Evolutionary conservation across 257 asterid species (phyloP), one percentile per base, ranked within the genome.

Genomic region (Capsicum rhomboideum): DNA sequence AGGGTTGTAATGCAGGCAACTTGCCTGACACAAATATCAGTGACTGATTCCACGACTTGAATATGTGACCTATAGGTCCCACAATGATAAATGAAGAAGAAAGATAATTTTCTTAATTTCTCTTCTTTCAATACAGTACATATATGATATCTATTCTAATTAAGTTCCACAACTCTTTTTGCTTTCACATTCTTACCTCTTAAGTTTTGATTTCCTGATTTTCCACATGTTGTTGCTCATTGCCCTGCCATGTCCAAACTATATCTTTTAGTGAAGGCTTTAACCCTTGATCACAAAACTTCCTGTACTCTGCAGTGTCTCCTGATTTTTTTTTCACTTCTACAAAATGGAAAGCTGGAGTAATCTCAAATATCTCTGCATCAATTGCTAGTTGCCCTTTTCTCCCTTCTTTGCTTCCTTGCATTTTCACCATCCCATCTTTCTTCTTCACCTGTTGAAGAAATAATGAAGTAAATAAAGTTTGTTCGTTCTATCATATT

Each of bases 191-290:
- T n/a, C 69, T 61, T 61, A 13, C 28, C 42, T 28, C 29, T 58
- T 26, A n/a, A 71, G 37, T 8, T 8, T 72, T 21, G 12, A 11
- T 72, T 72, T 72, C 56, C 44, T 72, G 80, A 44, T 72, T 72
- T n/a, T 74, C 40, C 58, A 44, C 40, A 44, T 80, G 85, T 61
- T 82, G 85, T 58, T 88, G 86, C 82, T 87, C 90, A 21, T 13
- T 21, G 10, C 91, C 91, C 79, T 86, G 88, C 93, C 92, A 91
- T 34, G 90, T 85, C 91, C 93, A 90, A 49, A 88, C 89, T 37
- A 88, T 80, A 20, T 89, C 94, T 37, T 81, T 74, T 44, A 90
- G 87, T 2, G 83, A 88, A 4, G 92, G 89, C 58, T 84, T 87
- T 13, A 90, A 80, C 9, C 77, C 83, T 84, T 28, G 83, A 52